Evolutionary conservation across 306 rosid genomes (phyloP).

Genomic region (Citrullus colocynthis): DNA sequence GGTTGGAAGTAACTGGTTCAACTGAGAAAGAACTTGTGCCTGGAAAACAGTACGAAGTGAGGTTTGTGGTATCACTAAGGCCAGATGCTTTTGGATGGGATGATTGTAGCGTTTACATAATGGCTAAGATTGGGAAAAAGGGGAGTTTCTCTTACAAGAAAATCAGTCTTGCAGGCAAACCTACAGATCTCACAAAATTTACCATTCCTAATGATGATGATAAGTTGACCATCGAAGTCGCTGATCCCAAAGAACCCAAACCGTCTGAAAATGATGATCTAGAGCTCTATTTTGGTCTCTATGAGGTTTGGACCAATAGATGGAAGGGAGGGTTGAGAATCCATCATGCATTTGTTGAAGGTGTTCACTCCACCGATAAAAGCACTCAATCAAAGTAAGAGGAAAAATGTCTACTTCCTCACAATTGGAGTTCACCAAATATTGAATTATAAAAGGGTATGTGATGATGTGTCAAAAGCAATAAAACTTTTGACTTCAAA

Average conservation of each 20-base stretch:
- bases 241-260: fast-evolving
- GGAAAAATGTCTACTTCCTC: too few relatives aligned
- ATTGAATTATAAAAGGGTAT: too few relatives aligned
- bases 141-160: slow-evolving; percentile 17
- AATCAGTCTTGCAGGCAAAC: neutral
- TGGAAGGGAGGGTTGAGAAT: slow-evolving; percentile 14
- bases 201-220: neutral
- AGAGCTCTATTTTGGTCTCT: slow-evolving; percentile 7
- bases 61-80: slow-evolving; percentile 13
- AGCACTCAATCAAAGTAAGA: too few relatives aligned
- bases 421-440: too few relatives aligned
- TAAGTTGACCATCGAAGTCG: neutral
- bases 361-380: too few relatives aligned
- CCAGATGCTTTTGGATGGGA: slow-evolving; percentile 58
- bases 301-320: slow-evolving; percentile 5
- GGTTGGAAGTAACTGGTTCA: slow-evolving; percentile 59
- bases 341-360: neutral
- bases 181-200: neutral
- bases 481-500: too few relatives aligned
- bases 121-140: slow-evolving; percentile 16
- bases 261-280: neutral
- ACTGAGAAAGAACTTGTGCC: fast-evolving
- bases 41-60: neutral
- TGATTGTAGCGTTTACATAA: neutral
- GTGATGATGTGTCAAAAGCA: too few relatives aligned